Evolutionary conservation across 2,329 filamentous ascomycete species (phyloP).

Genomic region (Curvularia sp.): DNA sequence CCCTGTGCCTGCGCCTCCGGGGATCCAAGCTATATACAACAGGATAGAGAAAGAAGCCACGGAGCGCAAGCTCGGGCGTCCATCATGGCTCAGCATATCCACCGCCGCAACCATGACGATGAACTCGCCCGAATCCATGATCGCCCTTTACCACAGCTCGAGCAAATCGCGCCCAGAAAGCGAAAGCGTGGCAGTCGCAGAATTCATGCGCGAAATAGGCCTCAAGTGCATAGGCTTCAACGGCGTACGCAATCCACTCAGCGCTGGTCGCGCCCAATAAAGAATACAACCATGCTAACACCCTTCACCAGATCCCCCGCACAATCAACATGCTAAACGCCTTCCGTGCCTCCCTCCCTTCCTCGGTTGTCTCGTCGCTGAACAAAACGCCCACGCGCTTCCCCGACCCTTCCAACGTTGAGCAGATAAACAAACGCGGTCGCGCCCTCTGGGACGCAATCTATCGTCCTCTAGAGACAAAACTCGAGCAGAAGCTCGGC

Average conservation of each 20-base stretch:
- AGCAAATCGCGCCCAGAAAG: conserved; percentile 33
- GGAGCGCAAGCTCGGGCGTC: conserved; percentile 39
- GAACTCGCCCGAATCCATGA: conserved; percentile 80
- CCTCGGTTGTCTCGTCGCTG: conserved; percentile 62
- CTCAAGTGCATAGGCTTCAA: conserved; percentile 83
- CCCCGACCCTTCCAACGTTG: conserved; percentile 58
- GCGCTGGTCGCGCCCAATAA: too few relatives aligned
- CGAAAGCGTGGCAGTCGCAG: conserved; percentile 63
- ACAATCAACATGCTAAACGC: conserved; percentile 82
- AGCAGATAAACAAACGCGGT: conserved; percentile 65
- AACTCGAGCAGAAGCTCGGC: conserved; percentile 74
- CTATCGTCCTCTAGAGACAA: conserved; percentile 76
- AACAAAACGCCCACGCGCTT: conserved; percentile 64
- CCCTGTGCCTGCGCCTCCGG: conserved; percentile 43
- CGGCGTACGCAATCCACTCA: conserved; percentile 55
- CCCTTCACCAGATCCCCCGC: conserved; percentile 75
- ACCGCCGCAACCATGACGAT: conserved; percentile 84
- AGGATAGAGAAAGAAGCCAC: conserved; percentile 44
- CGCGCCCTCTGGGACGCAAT: conserved; percentile 75
- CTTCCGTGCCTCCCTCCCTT: conserved; percentile 70
- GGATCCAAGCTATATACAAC: conserved; percentile 43
- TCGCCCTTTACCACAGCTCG: conserved; percentile 63
- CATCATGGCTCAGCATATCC: conserved; percentile 49
- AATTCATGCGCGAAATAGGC: conserved; percentile 77
- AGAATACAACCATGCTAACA: not conserved